phyloP scores from a whole-genome alignment of 129 eudicot genomes.

The Calendula officinalis region DNA sequence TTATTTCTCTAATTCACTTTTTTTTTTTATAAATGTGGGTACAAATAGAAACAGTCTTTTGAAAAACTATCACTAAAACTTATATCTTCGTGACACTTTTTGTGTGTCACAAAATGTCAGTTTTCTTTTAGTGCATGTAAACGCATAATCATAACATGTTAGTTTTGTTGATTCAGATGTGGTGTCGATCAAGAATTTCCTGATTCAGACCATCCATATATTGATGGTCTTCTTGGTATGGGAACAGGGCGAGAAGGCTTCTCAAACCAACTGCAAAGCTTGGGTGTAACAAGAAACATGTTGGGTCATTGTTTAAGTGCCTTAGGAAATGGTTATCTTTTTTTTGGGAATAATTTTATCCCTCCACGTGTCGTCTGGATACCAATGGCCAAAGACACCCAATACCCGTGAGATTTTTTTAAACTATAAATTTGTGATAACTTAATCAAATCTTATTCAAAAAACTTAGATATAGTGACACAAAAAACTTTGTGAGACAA shows the following conservation, averaged over 20 bases:
- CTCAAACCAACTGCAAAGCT: slow-evolving; percentile 44
- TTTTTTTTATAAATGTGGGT: no score
- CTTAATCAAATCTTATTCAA: background rate
- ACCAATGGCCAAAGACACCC: slow-evolving; percentile 27
- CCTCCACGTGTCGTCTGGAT: slow-evolving; percentile 64
- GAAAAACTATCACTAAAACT: no score
- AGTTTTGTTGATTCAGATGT: slow-evolving; percentile 45
- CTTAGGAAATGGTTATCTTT: slow-evolving; percentile 74
- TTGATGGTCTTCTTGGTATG: slow-evolving; percentile 85
- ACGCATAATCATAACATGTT: background rate
- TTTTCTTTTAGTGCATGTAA: background rate
- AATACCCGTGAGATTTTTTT: slow-evolving; percentile 35
- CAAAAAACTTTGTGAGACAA: no score
- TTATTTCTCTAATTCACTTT: no score
- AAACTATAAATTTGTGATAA: no score
- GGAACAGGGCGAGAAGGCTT: slow-evolving; percentile 68
- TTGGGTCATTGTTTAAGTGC: slow-evolving; percentile 76
- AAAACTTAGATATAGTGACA: no score
- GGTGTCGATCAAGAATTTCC: slow-evolving; percentile 76
- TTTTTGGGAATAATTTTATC: slow-evolving; percentile 58
- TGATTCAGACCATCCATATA: slow-evolving; percentile 43
- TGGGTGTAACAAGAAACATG: slow-evolving; percentile 54
- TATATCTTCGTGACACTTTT: no score
- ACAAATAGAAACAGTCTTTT: no score
- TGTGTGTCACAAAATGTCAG: background rate